These are phyloP conservation scores for Ceratobasidium sp. DNA, from an alignment of 1,284 basidiomycete genomes.

Conservation along the genomic window DNA sequence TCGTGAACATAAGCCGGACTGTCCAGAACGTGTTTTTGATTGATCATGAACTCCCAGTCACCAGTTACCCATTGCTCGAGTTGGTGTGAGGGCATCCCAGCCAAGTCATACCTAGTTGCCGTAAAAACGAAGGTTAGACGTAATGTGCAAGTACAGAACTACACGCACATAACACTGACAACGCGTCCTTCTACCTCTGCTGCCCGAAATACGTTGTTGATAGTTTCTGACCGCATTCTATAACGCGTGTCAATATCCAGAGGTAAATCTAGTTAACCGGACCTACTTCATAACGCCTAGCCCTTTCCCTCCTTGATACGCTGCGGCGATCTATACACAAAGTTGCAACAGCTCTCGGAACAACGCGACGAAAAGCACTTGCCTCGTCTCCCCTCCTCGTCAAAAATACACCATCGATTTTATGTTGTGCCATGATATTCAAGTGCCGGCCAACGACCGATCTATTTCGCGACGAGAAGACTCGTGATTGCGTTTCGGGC, in stretches of 20 bases:
- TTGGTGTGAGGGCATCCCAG: slow-evolving; percentile 69
- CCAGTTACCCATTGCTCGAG: slow-evolving; percentile 67
- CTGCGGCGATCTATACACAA: slow-evolving; percentile 12
- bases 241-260: slow-evolving; percentile 60
- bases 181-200: slow-evolving; percentile 79
- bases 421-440: slow-evolving; percentile 81
- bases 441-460: slow-evolving; percentile 80
- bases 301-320: slow-evolving; percentile 28
- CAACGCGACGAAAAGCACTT: background rate
- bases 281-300: slow-evolving; percentile 30
- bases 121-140: slow-evolving; percentile 33
- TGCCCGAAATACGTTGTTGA: slow-evolving; percentile 72
- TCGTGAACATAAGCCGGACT: slow-evolving; percentile 77
- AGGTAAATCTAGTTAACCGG: slow-evolving; percentile 55
- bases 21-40: slow-evolving; percentile 67
- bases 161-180: slow-evolving; percentile 78
- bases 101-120: slow-evolving; percentile 74
- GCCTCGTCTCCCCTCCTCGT: slow-evolving; percentile 70
- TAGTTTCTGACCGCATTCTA: slow-evolving; percentile 74
- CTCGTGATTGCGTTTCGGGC: slow-evolving; percentile 41
- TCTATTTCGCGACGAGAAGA: slow-evolving; percentile 79
- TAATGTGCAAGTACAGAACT: background rate
- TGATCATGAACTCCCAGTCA: slow-evolving; percentile 76
- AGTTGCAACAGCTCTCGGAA: background rate
- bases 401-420: slow-evolving; percentile 78